Conservation (phyloP, 495 filamentous ascomycete genomes). For the Tuber borchii region DNA sequence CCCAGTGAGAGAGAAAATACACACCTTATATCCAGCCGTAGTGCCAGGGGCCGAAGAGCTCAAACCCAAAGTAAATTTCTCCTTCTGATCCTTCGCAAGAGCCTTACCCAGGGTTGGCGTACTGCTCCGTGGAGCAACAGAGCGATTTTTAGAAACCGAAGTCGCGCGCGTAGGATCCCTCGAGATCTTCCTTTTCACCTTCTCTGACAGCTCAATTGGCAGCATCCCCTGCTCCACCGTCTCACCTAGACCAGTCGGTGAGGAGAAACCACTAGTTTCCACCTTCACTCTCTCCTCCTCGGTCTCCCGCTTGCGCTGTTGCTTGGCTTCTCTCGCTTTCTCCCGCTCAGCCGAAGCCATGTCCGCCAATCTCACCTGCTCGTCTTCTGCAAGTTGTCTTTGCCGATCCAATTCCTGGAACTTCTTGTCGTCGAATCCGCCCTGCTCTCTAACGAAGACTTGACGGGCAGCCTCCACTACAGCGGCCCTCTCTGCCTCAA, state of each 20-base stretch:
- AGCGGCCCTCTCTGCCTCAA: neutral
- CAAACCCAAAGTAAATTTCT: neutral
- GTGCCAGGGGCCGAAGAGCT: neutral
- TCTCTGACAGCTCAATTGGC: neutral
- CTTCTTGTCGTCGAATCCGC: neutral
- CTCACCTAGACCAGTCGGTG: neutral
- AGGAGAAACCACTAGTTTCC: slow-evolving; percentile 1
- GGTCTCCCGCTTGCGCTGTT: slow-evolving; percentile 17
- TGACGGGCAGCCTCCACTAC: slow-evolving; percentile 15
- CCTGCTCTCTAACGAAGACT: slow-evolving; percentile 8
- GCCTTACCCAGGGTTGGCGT: neutral
- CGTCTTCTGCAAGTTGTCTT: slow-evolving; percentile 25
- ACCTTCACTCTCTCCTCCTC: slow-evolving; percentile 18
- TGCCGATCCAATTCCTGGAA: slow-evolving; percentile 21
- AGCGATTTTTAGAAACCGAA: neutral
- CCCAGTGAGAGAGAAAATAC: neutral
- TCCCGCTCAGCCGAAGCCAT: slow-evolving; percentile 17
- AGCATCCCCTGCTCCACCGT: neutral
- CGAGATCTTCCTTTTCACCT: neutral
- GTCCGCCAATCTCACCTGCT: slow-evolving; percentile 19
- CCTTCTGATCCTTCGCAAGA: neutral
- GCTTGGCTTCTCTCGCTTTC: slow-evolving; percentile 10
- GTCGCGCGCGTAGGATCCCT: neutral
- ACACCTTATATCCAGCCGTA: neutral
- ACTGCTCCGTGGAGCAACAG: neutral